Evolutionary conservation across 2,329 filamentous ascomycete species (phyloP), one percentile per base, ranked within the genome.

Genomic region (Fusarium hostae): DNA sequence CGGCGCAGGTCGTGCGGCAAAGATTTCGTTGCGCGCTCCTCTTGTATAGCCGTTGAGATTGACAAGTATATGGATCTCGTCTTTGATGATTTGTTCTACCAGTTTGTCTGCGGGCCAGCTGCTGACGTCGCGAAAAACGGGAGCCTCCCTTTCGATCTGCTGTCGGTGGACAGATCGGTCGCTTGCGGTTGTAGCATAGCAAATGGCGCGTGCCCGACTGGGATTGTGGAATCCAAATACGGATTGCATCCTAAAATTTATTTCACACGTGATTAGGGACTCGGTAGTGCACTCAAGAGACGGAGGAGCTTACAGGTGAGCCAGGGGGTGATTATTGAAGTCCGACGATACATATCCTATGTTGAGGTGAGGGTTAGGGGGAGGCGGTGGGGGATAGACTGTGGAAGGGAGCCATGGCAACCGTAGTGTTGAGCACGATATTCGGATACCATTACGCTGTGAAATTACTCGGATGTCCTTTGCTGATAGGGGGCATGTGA

Each of bases 1-100:
- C 0, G 96, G 96, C 4, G 95, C 94, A 20, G 96, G 94, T 30
- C 97, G 90, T 26, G 96, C 96, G 26, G 96, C 96, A 80, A 99
- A 99, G 7, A 99, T 92, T 79, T 99, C 96, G 75, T 99, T 99
- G 28, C 95, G 90, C n/a, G 96, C 96, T 34, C 96, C 96, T 59
- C 96, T 89, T 1, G 96, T 99, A 80, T 99, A 99, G 15, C 96
- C 96, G 76, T 99, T 99, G n/a, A 99, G 86, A 72, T 99, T 99
- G 76, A 99, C 90, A 24, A 99, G 87, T 44, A 99, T 96, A 78
- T 99, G 96, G 55, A 99, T 96, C 10, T 91, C 90, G 78, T 99
- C 96, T 47, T 89, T 83, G 41, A 95, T 88, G 68, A 99, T 97
- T 80, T 97, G 94, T 44, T 92, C 87, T 15, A 98, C 91, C 3